phyloP scores from a whole-genome alignment of 2,329 filamentous ascomycete genomes.

The Monosporascus sp. region DNA sequence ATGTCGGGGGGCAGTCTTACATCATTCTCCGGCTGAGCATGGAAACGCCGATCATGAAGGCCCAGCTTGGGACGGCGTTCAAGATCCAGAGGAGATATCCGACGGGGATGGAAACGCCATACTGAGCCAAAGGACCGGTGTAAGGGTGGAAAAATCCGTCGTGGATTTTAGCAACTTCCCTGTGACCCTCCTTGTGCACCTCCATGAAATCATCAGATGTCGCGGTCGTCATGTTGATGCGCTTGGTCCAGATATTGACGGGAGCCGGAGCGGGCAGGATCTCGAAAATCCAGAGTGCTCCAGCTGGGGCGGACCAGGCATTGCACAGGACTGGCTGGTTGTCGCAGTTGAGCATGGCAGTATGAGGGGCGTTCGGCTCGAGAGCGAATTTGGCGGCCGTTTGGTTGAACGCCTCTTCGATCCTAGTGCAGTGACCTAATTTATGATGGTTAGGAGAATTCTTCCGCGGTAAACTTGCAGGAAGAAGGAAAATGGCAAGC shows the following conservation, averaged over 20 bases:
- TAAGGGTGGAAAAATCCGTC: constrained; percentile 74
- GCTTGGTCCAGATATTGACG: constrained; percentile 58
- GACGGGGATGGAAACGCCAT: constrained; percentile 55
- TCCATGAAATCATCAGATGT: constrained; percentile 58
- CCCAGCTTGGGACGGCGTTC: constrained; percentile 65
- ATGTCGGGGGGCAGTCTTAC: constrained; percentile 46
- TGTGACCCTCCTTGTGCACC: constrained; percentile 49
- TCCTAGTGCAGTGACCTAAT: constrained; percentile 56
- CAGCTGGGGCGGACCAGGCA: constrained; percentile 61
- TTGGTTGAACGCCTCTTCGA: constrained; percentile 63
- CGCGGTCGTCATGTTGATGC: constrained; percentile 64
- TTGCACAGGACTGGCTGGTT: constrained; percentile 70
- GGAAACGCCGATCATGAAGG: constrained; percentile 70
- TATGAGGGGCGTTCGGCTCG: constrained; percentile 57
- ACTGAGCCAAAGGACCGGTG: constrained; percentile 59
- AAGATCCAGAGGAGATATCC: constrained; percentile 65
- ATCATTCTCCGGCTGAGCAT: constrained; percentile 70
- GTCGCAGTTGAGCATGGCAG: constrained; percentile 70
- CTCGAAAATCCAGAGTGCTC: constrained; percentile 61
- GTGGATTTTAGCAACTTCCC: constrained; percentile 34
- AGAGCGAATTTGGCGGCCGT: constrained; percentile 58
- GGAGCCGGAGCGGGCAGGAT: constrained; percentile 59
- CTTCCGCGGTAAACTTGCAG: too few species aligned
- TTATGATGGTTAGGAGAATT: constrained; percentile 6
- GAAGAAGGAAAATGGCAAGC: neutral